These are phyloP conservation scores for Dendrothele bispora DNA, from an alignment of 768 basidiomycete species.

Conservation along the genomic window DNA sequence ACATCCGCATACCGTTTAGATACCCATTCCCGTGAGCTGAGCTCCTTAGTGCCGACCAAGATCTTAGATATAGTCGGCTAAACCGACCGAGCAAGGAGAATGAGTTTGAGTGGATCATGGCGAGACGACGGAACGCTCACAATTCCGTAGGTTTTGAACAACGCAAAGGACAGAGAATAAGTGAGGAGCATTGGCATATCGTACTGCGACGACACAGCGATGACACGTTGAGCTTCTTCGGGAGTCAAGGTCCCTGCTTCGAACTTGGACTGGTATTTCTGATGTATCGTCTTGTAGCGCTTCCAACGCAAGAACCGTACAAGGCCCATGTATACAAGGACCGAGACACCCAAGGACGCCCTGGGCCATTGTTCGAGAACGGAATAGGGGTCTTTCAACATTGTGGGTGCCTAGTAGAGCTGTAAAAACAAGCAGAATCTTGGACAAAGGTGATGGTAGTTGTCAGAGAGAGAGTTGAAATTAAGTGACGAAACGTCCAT, in stretches of 20 bases:
- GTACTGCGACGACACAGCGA: slow-evolving; percentile 30
- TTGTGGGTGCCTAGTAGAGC: too few relatives aligned
- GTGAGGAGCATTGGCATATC: slow-evolving; percentile 45
- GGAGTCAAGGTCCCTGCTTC: slow-evolving; percentile 34
- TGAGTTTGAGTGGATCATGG: background rate
- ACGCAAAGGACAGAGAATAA: slow-evolving; percentile 42
- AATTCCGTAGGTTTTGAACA: slow-evolving; percentile 53
- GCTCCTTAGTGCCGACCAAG: slow-evolving; percentile 39
- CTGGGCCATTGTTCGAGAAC: too few relatives aligned
- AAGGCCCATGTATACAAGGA: slow-evolving; percentile 19
- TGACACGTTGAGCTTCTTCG: slow-evolving; percentile 45
- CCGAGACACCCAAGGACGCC: too few relatives aligned
- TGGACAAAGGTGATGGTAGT: too few relatives aligned
- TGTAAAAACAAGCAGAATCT: too few relatives aligned
- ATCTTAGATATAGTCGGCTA: slow-evolving; percentile 48
- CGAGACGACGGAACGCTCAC: slow-evolving; percentile 25
- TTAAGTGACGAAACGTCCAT: too few relatives aligned
- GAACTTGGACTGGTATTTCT: slow-evolving; percentile 35
- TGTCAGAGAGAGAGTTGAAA: too few relatives aligned
- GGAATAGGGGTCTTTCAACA: too few relatives aligned
- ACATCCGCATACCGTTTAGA: slow-evolving; percentile 50
- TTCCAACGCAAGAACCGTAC: slow-evolving; percentile 42
- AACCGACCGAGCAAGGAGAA: too few relatives aligned
- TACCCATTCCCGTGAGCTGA: slow-evolving; percentile 33
- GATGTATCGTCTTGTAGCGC: slow-evolving; percentile 41